phyloP scores from a whole-genome alignment of 1,284 basidiomycete genomes.

The Ustilago hordei region DNA sequence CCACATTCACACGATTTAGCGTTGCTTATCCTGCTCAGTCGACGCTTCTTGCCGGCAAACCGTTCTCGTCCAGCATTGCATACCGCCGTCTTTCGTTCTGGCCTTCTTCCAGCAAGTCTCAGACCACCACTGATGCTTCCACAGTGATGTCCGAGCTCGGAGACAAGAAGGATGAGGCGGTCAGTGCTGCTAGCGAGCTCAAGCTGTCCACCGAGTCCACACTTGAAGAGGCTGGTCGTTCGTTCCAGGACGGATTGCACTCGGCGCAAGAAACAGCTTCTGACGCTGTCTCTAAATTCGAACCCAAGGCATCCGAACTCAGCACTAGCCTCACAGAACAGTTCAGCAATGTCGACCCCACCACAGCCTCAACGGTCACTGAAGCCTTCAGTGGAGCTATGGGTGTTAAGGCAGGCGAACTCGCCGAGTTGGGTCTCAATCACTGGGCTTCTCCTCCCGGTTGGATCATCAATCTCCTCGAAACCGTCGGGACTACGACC shows the following conservation, averaged over 20 bases:
- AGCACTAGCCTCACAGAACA: conserved; percentile 20
- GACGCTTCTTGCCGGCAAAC: conserved; percentile 25
- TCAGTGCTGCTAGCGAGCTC: conserved; percentile 12
- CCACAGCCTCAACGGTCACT: conserved; percentile 37
- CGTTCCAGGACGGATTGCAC: conserved; percentile 16
- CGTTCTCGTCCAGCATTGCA: conserved; percentile 27
- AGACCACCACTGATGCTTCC: conserved; percentile 2
- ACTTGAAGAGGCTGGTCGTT: conserved; percentile 14
- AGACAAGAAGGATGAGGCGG: conserved; percentile 16
- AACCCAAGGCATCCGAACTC: conserved; percentile 21
- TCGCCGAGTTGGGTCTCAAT: conserved; percentile 80
- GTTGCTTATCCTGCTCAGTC: conserved; percentile 22
- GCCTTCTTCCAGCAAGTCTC: conserved; percentile 16
- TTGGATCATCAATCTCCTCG: conserved; percentile 77
- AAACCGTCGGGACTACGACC: conserved; percentile 80
- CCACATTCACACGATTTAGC: conserved; percentile 21
- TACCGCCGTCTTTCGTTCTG: conserved; percentile 28
- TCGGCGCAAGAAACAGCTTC: conserved; percentile 18
- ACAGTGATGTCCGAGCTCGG: conserved; percentile 17
- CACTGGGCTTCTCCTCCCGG: conserved; percentile 72
- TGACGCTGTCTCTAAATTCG: conserved; percentile 26
- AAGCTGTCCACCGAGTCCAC: conserved; percentile 11
- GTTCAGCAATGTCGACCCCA: conserved; percentile 36
- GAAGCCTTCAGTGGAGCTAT: conserved; percentile 37
- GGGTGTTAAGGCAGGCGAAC: conserved; percentile 79